Base-by-base conservation (phyloP, 2,329 filamentous ascomycete species). In the Chaetomium sp. region DNA sequence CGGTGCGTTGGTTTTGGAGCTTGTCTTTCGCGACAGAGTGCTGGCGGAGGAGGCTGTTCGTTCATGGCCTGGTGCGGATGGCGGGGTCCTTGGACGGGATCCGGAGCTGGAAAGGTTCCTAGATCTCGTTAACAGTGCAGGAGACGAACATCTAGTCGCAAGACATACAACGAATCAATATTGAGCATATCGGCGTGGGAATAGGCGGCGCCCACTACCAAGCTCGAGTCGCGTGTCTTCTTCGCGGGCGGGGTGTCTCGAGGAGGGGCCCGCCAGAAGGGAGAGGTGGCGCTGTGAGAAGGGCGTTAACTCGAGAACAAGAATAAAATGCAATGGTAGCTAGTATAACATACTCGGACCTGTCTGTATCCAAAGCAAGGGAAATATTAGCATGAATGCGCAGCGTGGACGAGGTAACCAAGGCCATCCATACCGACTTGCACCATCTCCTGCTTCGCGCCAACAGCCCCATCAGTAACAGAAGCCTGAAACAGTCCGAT, bases 121-220 rank as follows among this genome's bases (percentile, higher is more conserved):
- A 69, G 53, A 9, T 2, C 35, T 38, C 61, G 65, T 68, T 57
- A 70, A 62, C 57, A 42, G 49, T 13, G 42, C 38, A 2, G n/a
- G 35, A 38, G 19, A 31, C 31, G 7, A 57, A 27, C 23, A 47
- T 16, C 29, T 21, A 2, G 23, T 29, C 27, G 45, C 50, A n/a
- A 23, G 35, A 77, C 85, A 70, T 84, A 95, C 92, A 94, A 72
- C 31, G 88, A 86, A 74, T 92, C 91, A 74, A 94, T 90, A 78
- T 94, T 96, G 72, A 97, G 83, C 74, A 97, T 92, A 79, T 98
- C 93, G 31, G 94, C 92, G 78, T 99, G 95, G 16, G 95, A 98
- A 76, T 99, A 99, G 54, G 93, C 90, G 63, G 95, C 95, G 71
- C 95, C 95, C 65, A 98, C 90, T 42, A 99, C 91, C 67, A 94